A percentile compares a stretch with the other conserved stretches of the same genome.
Evolutionary conservation across 2,329 filamentous ascomycete species (phyloP).

Genomic region (Mycogone perniciosa): DNA sequence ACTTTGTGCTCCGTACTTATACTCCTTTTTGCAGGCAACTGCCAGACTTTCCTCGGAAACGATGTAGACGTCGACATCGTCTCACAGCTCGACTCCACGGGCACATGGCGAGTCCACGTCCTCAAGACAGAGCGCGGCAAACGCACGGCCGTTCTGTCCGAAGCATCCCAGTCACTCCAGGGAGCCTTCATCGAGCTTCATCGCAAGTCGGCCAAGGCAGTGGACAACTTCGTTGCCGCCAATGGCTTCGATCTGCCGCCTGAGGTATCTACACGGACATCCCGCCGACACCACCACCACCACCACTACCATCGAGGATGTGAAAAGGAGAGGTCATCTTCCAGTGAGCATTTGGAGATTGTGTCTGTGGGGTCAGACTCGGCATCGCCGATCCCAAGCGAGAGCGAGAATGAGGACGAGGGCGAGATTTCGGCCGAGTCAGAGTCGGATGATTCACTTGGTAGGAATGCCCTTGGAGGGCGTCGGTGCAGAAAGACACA

Average conservation of each 20-base stretch:
- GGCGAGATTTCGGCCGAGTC: not conserved
- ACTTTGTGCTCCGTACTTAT: not conserved
- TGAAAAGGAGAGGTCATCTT: not conserved
- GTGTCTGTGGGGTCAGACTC: not conserved
- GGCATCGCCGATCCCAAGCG: not conserved
- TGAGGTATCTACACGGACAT: not conserved
- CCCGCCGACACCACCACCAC: not conserved
- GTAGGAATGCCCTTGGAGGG: not conserved
- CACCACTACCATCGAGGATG: not conserved
- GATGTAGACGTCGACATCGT: constrained; percentile 19
- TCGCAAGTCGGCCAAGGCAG: constrained; percentile 32
- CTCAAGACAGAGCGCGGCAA: constrained; percentile 21
- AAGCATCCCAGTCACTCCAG: constrained; percentile 22
- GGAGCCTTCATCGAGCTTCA: constrained; percentile 33
- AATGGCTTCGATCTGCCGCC: constrained; percentile 27
- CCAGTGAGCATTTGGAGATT: not conserved
- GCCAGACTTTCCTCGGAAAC: constrained; percentile 19
- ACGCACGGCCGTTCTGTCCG: constrained; percentile 27
- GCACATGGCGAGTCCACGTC: constrained; percentile 21
- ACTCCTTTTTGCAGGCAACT: constrained; percentile 20
- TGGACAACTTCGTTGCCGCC: constrained; percentile 23
- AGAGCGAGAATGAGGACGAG: not conserved
- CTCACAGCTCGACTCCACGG: constrained; percentile 18
- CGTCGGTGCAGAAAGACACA: not conserved
- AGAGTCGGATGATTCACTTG: not conserved